A percentile compares a stretch with the other conserved stretches of the same genome.
phyloP scores from a whole-genome alignment of 2,329 filamentous ascomycete genomes.

The Colletotrichum higginsianum region DNA sequence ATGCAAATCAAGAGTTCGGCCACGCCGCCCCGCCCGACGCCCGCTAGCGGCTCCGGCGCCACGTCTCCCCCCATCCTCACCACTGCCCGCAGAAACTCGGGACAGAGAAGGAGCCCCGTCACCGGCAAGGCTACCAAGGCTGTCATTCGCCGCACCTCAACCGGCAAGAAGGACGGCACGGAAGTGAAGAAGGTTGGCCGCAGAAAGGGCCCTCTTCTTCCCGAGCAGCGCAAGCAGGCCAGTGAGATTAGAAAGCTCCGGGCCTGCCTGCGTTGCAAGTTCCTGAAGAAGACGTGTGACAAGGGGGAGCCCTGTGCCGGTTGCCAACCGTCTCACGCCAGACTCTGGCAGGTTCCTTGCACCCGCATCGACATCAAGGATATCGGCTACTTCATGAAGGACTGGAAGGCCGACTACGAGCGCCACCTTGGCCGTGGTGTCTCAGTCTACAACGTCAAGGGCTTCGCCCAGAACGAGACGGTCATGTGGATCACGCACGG shows the following conservation, averaged over 20 bases:
- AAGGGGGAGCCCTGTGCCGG: constrained; percentile 97
- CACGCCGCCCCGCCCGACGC: constrained; percentile 71
- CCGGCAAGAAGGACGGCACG: constrained; percentile 83
- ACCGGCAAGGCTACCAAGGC: constrained; percentile 84
- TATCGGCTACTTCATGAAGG: constrained; percentile 98
- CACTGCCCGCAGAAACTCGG: constrained; percentile 75
- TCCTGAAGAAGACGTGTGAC: constrained; percentile 99
- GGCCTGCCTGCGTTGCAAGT: constrained; percentile 96
- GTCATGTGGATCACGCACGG: constrained; percentile 95
- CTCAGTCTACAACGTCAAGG: constrained; percentile 95
- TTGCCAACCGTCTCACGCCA: constrained; percentile 94
- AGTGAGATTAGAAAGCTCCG: constrained; percentile 96
- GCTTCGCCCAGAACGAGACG: constrained; percentile 77
- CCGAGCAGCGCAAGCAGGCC: constrained; percentile 95
- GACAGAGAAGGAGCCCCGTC: constrained; percentile 81
- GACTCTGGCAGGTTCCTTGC: constrained; percentile 97
- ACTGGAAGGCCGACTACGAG: constrained; percentile 98
- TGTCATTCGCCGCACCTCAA: constrained; percentile 83
- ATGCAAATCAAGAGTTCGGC: constrained; percentile 77
- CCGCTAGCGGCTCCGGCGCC: constrained; percentile 73
- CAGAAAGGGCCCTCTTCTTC: constrained; percentile 88
- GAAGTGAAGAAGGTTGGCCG: constrained; percentile 93
- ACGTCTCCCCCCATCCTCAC: constrained; percentile 74
- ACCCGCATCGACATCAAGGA: constrained; percentile 99
- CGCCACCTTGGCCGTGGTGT: constrained; percentile 89